Conservation (phyloP, 176 grass and related monocot species). For the Zizania latifolia region DNA sequence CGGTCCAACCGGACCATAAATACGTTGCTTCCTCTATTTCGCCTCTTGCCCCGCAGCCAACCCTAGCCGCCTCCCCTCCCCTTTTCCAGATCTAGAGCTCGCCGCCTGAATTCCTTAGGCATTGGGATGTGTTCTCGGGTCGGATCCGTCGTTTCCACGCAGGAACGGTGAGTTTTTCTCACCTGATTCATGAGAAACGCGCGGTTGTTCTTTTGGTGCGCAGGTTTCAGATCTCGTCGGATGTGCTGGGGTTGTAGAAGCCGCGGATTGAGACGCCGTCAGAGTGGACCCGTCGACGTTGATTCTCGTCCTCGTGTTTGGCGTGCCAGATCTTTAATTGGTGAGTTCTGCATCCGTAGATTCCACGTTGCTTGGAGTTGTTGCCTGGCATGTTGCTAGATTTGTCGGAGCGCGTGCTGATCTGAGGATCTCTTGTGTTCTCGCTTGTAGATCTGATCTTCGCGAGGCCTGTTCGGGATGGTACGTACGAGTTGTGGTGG, state of each 20-base stretch:
- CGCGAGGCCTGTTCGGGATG: not conserved
- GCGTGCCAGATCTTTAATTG: not conserved
- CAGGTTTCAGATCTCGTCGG: not conserved
- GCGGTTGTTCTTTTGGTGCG: not conserved
- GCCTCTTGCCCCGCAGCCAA: not conserved
- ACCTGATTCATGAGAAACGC: not conserved
- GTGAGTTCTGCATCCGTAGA: not conserved
- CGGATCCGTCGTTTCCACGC: not conserved
- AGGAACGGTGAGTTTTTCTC: not conserved
- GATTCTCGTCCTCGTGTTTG: not conserved
- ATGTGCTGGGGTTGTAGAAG: too few species aligned
- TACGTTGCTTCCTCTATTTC: not conserved
- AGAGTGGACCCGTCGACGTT: not conserved
- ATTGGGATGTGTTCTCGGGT: not conserved
- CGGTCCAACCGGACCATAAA: constrained; percentile 14
- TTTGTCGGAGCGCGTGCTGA: not conserved
- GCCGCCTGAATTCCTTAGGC: not conserved
- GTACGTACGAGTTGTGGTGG: not conserved
- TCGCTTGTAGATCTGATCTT: not conserved
- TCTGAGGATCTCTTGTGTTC: not conserved
- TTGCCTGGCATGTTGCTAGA: not conserved
- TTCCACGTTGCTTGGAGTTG: rapidly evolving
- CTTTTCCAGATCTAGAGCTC: not conserved
- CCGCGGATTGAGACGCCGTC: not conserved
- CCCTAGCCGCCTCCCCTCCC: not conserved